Evolutionary conservation across 352 stramenopile genomes (phyloP).

Genomic region (Halophytophthora batemanensis): DNA sequence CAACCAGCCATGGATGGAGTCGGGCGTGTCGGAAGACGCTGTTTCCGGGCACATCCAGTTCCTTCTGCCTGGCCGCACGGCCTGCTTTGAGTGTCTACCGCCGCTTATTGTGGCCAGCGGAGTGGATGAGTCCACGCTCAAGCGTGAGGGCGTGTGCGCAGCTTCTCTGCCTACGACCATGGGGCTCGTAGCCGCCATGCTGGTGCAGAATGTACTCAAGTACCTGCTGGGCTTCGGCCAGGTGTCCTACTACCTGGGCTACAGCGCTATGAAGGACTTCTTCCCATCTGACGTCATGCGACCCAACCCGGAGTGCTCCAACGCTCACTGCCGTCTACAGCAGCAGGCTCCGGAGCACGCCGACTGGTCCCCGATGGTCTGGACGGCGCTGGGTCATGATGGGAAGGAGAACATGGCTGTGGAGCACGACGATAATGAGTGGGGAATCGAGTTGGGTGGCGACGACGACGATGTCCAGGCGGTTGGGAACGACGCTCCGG

Average conservation of each 20-base stretch:
- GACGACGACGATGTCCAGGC: slow-evolving; percentile 14
- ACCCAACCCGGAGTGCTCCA: slow-evolving; percentile 83
- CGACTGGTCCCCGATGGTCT: slow-evolving; percentile 73
- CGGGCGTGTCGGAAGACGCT: slow-evolving; percentile 87
- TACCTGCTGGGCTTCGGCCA: slow-evolving; percentile 83
- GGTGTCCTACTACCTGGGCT: slow-evolving; percentile 86
- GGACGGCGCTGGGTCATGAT: slow-evolving; percentile 54
- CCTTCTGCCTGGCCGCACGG: slow-evolving; percentile 77
- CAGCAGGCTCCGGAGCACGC: slow-evolving; percentile 45
- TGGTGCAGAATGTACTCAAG: slow-evolving; percentile 90
- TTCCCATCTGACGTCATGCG: slow-evolving; percentile 81
- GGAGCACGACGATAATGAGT: slow-evolving; percentile 81
- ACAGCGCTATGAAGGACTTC: slow-evolving; percentile 87
- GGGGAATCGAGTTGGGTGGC: slow-evolving; percentile 76
- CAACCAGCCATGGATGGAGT: slow-evolving; percentile 89
- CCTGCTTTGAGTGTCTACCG: slow-evolving; percentile 88
- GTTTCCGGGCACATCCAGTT: slow-evolving; percentile 90
- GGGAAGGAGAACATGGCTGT: slow-evolving; percentile 42
- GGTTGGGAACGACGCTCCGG: slow-evolving; percentile 4
- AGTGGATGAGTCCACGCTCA: slow-evolving; percentile 85
- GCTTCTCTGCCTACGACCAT: slow-evolving; percentile 89
- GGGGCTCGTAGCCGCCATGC: slow-evolving; percentile 80
- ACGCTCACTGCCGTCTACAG: slow-evolving; percentile 69
- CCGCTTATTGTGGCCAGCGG: slow-evolving; percentile 84
- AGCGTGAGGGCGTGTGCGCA: slow-evolving; percentile 86